Evolutionary conservation across 495 filamentous ascomycete genomes (phyloP).

Genomic region (Tuber umbilicatum): DNA sequence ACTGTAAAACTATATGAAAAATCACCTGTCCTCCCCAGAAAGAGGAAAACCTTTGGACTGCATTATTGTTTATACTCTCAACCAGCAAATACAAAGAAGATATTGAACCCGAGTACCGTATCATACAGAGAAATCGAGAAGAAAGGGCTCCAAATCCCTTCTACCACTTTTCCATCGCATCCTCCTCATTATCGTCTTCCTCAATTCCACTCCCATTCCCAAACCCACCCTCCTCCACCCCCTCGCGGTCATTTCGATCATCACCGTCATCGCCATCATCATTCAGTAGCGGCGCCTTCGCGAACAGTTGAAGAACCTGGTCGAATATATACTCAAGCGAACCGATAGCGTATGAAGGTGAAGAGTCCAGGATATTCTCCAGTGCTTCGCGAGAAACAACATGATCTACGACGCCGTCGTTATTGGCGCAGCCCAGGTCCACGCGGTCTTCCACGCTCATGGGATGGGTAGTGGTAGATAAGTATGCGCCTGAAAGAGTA

Average conservation of each 20-base stretch:
- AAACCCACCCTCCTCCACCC: not conserved
- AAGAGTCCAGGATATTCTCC: constrained; percentile 34
- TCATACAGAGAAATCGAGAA: constrained; percentile 22
- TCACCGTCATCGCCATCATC: constrained; percentile 14
- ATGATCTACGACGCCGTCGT: constrained; percentile 26
- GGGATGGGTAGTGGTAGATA: constrained; percentile 4
- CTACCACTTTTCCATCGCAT: constrained; percentile 11
- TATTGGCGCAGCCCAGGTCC: constrained; percentile 12
- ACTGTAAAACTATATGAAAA: not conserved
- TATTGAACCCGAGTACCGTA: constrained; percentile 22
- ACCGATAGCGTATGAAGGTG: constrained; percentile 25
- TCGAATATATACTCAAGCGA: constrained; percentile 29
- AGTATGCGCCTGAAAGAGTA: constrained; percentile 28
- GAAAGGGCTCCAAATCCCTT: constrained; percentile 12
- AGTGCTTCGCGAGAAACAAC: constrained; percentile 32
- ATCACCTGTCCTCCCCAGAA: not conserved
- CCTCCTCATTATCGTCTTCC: constrained; percentile 15
- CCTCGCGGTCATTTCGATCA: not conserved
- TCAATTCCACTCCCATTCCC: constrained; percentile 9
- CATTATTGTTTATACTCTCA: not conserved
- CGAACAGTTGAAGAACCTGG: constrained; percentile 35
- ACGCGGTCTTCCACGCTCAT: not conserved
- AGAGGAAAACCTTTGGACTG: not conserved
- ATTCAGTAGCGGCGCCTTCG: constrained; percentile 26
- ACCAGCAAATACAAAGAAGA: not conserved